These are phyloP conservation scores for Choanephora cucurbitarum DNA, from an alignment of 371 early-diverging fungal genomes.

Conservation along the genomic window DNA sequence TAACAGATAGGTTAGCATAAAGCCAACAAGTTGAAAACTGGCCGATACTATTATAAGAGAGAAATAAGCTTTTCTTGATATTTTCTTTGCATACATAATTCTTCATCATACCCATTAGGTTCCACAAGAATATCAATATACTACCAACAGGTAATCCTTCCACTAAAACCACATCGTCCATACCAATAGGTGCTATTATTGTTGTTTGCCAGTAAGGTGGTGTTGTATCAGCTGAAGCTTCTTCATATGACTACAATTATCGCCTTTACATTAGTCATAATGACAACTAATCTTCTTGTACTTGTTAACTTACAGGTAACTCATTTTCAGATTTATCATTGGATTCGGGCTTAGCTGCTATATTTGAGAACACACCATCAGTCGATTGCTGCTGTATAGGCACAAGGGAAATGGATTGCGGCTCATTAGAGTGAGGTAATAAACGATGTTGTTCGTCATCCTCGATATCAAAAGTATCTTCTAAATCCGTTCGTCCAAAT, in stretches of 20 bases:
- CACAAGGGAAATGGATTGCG: slow-evolving; percentile 17
- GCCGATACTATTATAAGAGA: slow-evolving; percentile 48
- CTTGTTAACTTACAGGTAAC: slow-evolving; percentile 46
- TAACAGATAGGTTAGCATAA: slow-evolving; percentile 63
- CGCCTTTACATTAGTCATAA: not conserved
- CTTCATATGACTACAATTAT: slow-evolving; percentile 49
- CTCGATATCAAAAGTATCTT: slow-evolving; percentile 26
- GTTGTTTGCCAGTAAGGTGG: slow-evolving; percentile 62
- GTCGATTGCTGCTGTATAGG: slow-evolving; percentile 23
- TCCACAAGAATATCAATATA: slow-evolving; percentile 57
- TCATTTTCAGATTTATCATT: slow-evolving; percentile 40
- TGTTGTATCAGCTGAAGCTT: slow-evolving; percentile 57
- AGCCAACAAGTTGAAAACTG: slow-evolving; percentile 67
- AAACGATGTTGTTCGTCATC: slow-evolving; percentile 10
- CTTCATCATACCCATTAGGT: slow-evolving; percentile 43
- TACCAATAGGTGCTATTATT: slow-evolving; percentile 51
- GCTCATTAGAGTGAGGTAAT: not conserved
- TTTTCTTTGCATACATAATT: too few relatives aligned
- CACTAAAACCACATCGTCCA: slow-evolving; percentile 55
- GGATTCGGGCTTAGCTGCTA: slow-evolving; percentile 60
- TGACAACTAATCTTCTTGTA: not conserved
- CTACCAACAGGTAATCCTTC: slow-evolving; percentile 63
- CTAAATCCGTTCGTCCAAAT: slow-evolving; percentile 17
- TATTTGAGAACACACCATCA: slow-evolving; percentile 69
- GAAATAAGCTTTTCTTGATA: not conserved